Percentiles rank a stretch among this genome's conserved stretches.
Conservation (phyloP, 2,329 filamentous ascomycete species). For the Botryosphaeria dothidea region DNA sequence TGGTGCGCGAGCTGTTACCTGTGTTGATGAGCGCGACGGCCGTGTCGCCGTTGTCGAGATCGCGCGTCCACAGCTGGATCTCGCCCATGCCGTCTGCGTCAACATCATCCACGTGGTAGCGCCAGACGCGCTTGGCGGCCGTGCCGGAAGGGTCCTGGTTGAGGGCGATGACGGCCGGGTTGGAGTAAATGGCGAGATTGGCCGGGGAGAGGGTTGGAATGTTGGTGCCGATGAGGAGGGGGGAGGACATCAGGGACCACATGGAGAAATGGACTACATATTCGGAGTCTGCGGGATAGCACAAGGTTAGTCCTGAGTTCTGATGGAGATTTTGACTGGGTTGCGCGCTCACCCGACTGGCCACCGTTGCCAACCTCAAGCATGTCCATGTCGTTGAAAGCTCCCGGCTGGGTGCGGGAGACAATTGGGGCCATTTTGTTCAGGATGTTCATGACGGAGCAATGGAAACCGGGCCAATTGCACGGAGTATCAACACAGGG, state of each 20-base stretch:
- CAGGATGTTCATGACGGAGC: constrained; percentile 52
- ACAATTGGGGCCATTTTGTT: constrained; percentile 49
- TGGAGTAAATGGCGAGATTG: constrained; percentile 49
- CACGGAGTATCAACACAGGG: constrained; percentile 47
- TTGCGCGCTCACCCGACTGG: constrained; percentile 24
- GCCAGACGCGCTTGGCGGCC: constrained; percentile 47
- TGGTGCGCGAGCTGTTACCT: constrained; percentile 41
- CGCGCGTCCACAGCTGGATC: constrained; percentile 53
- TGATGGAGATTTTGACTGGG: neutral
- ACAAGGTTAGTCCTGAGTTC: neutral
- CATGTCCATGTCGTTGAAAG: constrained; percentile 53
- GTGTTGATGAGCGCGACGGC: constrained; percentile 55
- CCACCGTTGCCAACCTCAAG: constrained; percentile 50
- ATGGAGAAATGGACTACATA: constrained; percentile 49
- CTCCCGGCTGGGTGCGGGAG: constrained; percentile 44
- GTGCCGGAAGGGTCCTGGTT: constrained; percentile 49
- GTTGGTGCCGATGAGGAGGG: constrained; percentile 51
- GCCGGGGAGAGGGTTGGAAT: constrained; percentile 41
- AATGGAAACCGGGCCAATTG: constrained; percentile 48
- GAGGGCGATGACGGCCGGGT: constrained; percentile 53
- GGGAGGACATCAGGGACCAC: constrained; percentile 52
- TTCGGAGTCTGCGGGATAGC: constrained; percentile 40
- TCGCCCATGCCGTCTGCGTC: constrained; percentile 48
- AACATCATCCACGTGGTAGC: constrained; percentile 42
- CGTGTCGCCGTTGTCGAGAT: constrained; percentile 48